Evolutionary conservation across 2,329 filamentous ascomycete genomes (phyloP).

Genomic region (Lecanicillium sp.): DNA sequence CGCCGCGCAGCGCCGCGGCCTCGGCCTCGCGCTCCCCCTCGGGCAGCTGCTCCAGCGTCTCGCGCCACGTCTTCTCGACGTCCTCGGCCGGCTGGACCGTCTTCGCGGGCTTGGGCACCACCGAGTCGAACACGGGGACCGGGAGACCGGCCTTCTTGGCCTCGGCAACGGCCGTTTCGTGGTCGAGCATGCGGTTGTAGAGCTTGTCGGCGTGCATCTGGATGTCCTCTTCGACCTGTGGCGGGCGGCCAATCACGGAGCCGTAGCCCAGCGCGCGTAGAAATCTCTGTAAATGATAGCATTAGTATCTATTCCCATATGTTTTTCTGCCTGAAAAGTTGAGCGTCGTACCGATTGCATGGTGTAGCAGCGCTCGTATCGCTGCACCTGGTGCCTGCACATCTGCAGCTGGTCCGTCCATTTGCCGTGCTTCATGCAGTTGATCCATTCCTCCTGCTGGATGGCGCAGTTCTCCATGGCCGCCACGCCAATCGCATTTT

Average conservation of each 20-base stretch:
- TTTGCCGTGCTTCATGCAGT: constrained; percentile 72
- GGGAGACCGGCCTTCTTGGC: constrained; percentile 58
- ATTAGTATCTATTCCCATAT: too few species aligned
- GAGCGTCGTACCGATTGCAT: constrained; percentile 65
- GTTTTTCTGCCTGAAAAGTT: too few species aligned
- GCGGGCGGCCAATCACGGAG: constrained; percentile 56
- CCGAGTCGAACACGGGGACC: constrained; percentile 52
- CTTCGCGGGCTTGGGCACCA: constrained; percentile 37
- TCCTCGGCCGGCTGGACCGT: constrained; percentile 33
- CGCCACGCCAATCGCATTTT: constrained; percentile 67
- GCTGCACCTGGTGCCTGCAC: constrained; percentile 71
- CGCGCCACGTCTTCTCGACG: constrained; percentile 45
- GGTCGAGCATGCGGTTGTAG: constrained; percentile 78
- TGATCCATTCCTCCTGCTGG: constrained; percentile 75
- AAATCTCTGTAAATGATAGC: constrained; percentile 55
- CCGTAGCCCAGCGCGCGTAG: constrained; percentile 87
- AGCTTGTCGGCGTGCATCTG: constrained; percentile 94
- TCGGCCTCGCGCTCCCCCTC: constrained; percentile 56
- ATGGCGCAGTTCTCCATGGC: constrained; percentile 91
- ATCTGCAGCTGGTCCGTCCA: constrained; percentile 66
- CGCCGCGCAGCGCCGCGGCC: constrained; percentile 56
- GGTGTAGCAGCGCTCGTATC: constrained; percentile 80
- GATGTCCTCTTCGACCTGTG: constrained; percentile 73
- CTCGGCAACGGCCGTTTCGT: constrained; percentile 68
- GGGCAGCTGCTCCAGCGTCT: constrained; percentile 51